Evolutionary conservation across 805 yeast genomes (phyloP).

Genomic region (Lachancea sp.): DNA sequence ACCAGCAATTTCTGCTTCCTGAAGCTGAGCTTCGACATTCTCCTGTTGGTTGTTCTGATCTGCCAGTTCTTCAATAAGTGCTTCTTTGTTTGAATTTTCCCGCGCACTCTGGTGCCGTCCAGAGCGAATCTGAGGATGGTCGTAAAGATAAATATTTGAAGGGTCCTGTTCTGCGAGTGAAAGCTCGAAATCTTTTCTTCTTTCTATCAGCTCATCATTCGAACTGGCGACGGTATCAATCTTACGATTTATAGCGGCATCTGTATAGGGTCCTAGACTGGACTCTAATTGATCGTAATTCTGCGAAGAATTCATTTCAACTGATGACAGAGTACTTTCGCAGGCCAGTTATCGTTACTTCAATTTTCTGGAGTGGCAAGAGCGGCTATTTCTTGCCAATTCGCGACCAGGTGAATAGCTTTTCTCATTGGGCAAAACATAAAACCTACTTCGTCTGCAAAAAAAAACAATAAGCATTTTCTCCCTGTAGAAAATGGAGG

Average conservation of each 20-base stretch:
- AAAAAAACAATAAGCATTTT: too few relatives aligned
- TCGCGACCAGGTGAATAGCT: conserved; percentile 1
- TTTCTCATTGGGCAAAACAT: conserved; percentile 12
- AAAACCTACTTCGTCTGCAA: too few relatives aligned
- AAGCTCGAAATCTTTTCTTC: neutral
- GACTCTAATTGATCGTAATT: neutral
- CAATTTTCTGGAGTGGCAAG: too few relatives aligned
- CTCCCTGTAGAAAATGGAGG: too few relatives aligned
- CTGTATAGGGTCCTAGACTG: conserved; percentile 1
- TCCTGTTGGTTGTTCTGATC: neutral
- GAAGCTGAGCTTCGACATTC: neutral
- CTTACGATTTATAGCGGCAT: neutral
- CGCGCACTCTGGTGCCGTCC: neutral
- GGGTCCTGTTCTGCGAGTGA: conserved; percentile 9
- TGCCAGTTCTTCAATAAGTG: neutral
- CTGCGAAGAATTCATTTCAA: neutral
- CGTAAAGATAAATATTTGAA: conserved; percentile 18
- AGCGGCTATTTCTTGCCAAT: neutral
- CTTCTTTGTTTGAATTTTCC: neutral
- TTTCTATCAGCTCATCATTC: neutral
- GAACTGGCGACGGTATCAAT: neutral
- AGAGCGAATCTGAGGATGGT: conserved; percentile 13
- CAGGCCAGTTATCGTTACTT: neutral
- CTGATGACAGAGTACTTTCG: neutral
- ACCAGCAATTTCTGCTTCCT: conserved; percentile 1